phyloP scores from a whole-genome alignment of 495 filamentous ascomycete species.

The Penicillium tannophilum region DNA sequence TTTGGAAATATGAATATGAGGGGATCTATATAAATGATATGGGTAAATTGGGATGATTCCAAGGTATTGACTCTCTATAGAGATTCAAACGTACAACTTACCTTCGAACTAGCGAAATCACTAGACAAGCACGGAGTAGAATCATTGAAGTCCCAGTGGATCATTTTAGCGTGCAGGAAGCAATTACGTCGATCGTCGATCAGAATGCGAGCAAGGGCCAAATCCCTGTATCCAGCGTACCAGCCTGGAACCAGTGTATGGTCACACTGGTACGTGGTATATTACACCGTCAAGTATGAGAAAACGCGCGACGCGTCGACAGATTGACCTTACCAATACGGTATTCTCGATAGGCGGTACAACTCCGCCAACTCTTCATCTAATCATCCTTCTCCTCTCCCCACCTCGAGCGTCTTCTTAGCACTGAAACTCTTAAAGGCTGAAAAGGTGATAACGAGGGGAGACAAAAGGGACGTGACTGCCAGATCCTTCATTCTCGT shows the following conservation, averaged over 20 bases:
- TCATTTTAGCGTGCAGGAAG: not conserved
- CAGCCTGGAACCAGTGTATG: not conserved
- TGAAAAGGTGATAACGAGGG: conserved; percentile 1
- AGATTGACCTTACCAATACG: conserved; percentile 33
- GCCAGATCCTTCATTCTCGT: conserved; percentile 9
- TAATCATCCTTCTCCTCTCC: conserved; percentile 27
- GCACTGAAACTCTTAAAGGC: not conserved
- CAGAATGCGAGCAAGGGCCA: conserved; percentile 6
- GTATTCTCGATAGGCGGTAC: conserved; percentile 17
- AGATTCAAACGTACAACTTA: too few relatives aligned
- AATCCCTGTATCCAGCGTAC: conserved; percentile 6
- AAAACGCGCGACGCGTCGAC: conserved; percentile 37
- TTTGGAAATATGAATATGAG: not conserved
- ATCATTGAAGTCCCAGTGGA: not conserved
- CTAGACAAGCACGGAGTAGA: too few relatives aligned
- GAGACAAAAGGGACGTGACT: conserved; percentile 21
- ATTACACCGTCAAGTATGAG: conserved; percentile 17
- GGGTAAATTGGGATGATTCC: too few relatives aligned
- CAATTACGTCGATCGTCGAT: not conserved
- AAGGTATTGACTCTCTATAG: too few relatives aligned
- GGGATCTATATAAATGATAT: not conserved
- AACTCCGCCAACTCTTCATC: conserved; percentile 17
- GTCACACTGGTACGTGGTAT: not conserved
- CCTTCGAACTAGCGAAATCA: too few relatives aligned
- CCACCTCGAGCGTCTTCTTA: conserved; percentile 16